phyloP scores from a whole-genome alignment of 768 basidiomycete species.

The Saitozyma podzolica region DNA sequence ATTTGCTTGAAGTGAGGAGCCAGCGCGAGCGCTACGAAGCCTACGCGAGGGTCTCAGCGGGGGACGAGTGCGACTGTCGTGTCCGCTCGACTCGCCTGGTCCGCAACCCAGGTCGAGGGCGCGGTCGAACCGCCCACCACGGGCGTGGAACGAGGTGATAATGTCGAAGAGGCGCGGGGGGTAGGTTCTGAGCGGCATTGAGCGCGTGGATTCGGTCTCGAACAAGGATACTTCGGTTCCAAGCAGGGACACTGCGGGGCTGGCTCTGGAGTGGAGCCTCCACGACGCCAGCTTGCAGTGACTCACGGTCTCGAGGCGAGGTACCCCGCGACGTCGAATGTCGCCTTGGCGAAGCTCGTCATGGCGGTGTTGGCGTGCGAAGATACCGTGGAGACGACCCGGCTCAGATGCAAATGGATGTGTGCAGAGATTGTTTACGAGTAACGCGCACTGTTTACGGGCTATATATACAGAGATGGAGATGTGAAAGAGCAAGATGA shows the following conservation, averaged over 20 bases:
- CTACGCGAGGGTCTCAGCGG: slow-evolving; percentile 51
- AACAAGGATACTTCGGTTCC: too few relatives aligned
- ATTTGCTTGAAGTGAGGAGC: slow-evolving; percentile 61
- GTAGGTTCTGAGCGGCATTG: slow-evolving; percentile 57
- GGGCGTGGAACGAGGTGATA: slow-evolving; percentile 63
- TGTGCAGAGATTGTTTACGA: not conserved
- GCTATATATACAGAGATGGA: not conserved
- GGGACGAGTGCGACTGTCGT: not conserved
- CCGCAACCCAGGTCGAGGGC: slow-evolving; percentile 82
- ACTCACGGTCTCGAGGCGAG: slow-evolving; percentile 64
- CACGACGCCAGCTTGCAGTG: not conserved
- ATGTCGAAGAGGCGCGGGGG: slow-evolving; percentile 66
- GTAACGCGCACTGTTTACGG: not conserved
- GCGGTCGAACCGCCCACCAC: slow-evolving; percentile 56
- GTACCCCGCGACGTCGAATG: slow-evolving; percentile 69
- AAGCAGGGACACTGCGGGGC: too few relatives aligned
- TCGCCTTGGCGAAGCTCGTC: slow-evolving; percentile 72
- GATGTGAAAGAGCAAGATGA: too few relatives aligned
- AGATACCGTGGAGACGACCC: too few relatives aligned
- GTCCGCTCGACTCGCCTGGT: slow-evolving; percentile 37
- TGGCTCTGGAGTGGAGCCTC: not conserved
- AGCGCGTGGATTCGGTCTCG: not conserved
- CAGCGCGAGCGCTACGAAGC: slow-evolving; percentile 68
- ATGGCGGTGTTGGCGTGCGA: too few relatives aligned
- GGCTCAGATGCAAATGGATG: too few relatives aligned